Base-by-base conservation (phyloP, 371 early-diverging fungal species). In the Lichtheimia hyalospora region DNA sequence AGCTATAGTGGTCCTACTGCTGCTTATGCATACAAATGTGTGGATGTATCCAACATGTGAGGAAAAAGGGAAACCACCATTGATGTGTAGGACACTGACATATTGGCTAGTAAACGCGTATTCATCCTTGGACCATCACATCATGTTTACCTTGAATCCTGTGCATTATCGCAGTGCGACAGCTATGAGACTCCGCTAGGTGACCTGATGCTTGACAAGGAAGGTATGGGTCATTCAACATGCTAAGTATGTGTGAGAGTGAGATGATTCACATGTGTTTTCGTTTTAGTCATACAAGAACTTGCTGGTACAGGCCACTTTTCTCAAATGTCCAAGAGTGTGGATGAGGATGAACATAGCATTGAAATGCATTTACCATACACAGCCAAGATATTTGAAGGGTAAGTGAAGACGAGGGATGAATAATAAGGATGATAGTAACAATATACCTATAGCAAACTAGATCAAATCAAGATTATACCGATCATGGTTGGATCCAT, bases 331-430 rank as follows among this genome's bases (percentile, higher is more conserved):
- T 65, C 61, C 16, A 54, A 66, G 18, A 55, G 61, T 13, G 82
- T 77, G 2, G 98, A 98, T 61, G 93, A 96, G 69, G 88, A 91
- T 39, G 98, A 98, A 62, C 97, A 98, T 67, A 94, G 94, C 65
- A 84, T 98, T 62, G 98, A 96, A 70, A 92, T 98, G 96, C 96
- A 96, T 63, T 68, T 96, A 44, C 98, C 98, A 3, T 96, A 84
- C 72, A 75, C 90, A 0, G 84, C 85, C 73, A 89, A 91, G 63
- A 76, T 87, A 20, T 89, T 96, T 76, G 81, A 84, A 65, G 59
- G 77, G 91, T 87, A 75, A 69, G 62, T 41, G 6, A 15, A 10
- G 34, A 8, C 5, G 16, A 53, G 18, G 25, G 12, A 5, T 15
- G n/a, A 14, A 24, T 12, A 2, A 18, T 12, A 40, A 18, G 5